Evolutionary conservation across 768 basidiomycete species (phyloP).

Genomic region (Agaricus bisporus): DNA sequence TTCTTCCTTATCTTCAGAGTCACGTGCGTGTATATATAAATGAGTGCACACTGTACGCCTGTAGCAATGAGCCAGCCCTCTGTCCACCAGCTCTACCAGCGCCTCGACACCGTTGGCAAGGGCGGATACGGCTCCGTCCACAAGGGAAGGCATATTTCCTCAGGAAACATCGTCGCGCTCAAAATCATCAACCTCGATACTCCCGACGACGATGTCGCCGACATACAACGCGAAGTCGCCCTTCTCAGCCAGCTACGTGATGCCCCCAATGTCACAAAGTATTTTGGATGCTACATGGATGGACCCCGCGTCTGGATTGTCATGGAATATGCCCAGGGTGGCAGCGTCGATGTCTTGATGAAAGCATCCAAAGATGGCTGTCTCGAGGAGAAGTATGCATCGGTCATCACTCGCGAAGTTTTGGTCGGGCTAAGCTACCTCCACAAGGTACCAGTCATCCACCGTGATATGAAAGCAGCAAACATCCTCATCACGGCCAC

Average conservation of each 20-base stretch:
- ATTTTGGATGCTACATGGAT: slow-evolving; percentile 94
- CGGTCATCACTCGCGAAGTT: slow-evolving; percentile 84
- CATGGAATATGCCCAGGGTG: slow-evolving; percentile 97
- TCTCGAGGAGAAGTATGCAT: slow-evolving; percentile 86
- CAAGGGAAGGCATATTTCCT: slow-evolving; percentile 78
- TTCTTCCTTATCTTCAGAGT: not conserved
- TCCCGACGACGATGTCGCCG: slow-evolving; percentile 91
- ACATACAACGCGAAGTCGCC: slow-evolving; percentile 94
- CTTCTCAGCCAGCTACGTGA: slow-evolving; percentile 86
- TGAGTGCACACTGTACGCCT: not conserved
- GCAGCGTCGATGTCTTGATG: slow-evolving; percentile 90
- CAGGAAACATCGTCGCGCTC: slow-evolving; percentile 88
- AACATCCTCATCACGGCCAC: slow-evolving; percentile 87
- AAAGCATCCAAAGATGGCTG: slow-evolving; percentile 71
- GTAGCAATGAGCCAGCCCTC: slow-evolving; percentile 40
- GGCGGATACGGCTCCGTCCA: slow-evolving; percentile 96
- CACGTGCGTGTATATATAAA: not conserved
- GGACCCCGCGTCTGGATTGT: slow-evolving; percentile 98
- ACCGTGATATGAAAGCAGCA: slow-evolving; percentile 96
- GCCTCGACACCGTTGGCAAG: slow-evolving; percentile 90
- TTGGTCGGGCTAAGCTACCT: slow-evolving; percentile 83
- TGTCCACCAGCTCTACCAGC: slow-evolving; percentile 76
- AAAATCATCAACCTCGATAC: slow-evolving; percentile 99
- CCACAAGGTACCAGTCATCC: slow-evolving; percentile 91
- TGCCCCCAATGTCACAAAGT: slow-evolving; percentile 87